Percentiles rank a stretch among this genome's conserved stretches.
These are phyloP conservation scores for Aechmea fasciata DNA, from an alignment of 176 grass and related monocot genomes.

Conservation along the genomic window DNA sequence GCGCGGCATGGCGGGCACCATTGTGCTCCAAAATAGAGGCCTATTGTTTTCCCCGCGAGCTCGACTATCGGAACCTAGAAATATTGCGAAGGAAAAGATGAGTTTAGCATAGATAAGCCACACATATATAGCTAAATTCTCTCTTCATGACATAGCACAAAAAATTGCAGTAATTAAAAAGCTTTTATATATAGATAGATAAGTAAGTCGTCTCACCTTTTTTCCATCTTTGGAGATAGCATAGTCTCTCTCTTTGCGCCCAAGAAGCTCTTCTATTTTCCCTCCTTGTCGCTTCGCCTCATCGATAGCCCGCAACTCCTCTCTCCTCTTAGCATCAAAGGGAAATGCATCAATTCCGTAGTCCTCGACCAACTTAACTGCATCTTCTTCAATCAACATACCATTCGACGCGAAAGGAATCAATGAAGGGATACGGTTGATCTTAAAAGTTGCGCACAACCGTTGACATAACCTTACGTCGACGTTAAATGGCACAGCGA, in stretches of 20 bases:
- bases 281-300: slow-evolving; percentile 36
- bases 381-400: slow-evolving; percentile 7
- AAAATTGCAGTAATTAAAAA: background rate
- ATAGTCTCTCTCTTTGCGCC: slow-evolving; percentile 31
- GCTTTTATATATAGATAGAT: slow-evolving; percentile 1
- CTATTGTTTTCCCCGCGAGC: slow-evolving; percentile 38
- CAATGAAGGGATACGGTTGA: slow-evolving; percentile 34
- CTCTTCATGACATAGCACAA: background rate
- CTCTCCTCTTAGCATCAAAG: slow-evolving; percentile 32
- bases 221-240: slow-evolving; percentile 27
- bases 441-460: slow-evolving; percentile 11
- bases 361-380: slow-evolving; percentile 31
- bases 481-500: slow-evolving; percentile 34
- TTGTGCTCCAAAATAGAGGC: slow-evolving; percentile 44
- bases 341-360: slow-evolving; percentile 40
- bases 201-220: slow-evolving; percentile 26
- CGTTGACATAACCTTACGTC: slow-evolving; percentile 3
- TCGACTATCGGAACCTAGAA: slow-evolving; percentile 27
- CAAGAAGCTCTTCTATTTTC: slow-evolving; percentile 43
- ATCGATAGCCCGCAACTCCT: slow-evolving; percentile 34
- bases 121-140: background rate
- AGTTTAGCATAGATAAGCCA: slow-evolving; percentile 10
- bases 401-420: slow-evolving; percentile 24
- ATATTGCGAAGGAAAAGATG: background rate
- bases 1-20: slow-evolving; percentile 46